Evolutionary conservation across 1,139 yeast species (phyloP), one percentile per base, ranked within the genome.

Genomic region (Candida dubliniensis): DNA sequence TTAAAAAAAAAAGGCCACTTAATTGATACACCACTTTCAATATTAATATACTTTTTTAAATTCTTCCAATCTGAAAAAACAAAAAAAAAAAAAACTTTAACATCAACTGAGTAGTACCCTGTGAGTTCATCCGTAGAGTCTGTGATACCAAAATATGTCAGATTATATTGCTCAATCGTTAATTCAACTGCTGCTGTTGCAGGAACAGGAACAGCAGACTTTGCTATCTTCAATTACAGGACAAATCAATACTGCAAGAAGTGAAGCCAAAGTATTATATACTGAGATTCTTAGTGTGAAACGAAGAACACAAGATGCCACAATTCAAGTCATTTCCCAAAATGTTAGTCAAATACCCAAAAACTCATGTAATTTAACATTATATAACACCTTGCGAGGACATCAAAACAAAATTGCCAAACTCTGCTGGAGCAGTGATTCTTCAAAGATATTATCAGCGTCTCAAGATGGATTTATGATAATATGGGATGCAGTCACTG

Each of bases 401-500:
- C 97, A 90, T 60, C 80, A 77, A 51, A 85, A 83, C 55, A 88
- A 90, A 59, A 77, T 90, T 18, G 76, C 83, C 13, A 81, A 81
- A 49, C 69, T 87, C 51, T 73, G 80, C 43, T 87, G 96, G 93
- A 76, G 83, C 41, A 59, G 69, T 0, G 84, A 86, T 55, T 79
- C 87, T 12, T 63, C 68, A 34, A 74, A 71, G 35, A 59, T 91
- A 2, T 66, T 89, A 9, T 81, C 90, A 36, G 89, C 90, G 0
- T 83, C 95, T 30, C 96, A 88, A 59, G 97, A 91, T 63, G 96
- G 96, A 2, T 86, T 80, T 57, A 74, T 89, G 71, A 73, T 91
- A 39, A 64, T 89, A 27, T 91, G 97, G 97, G 93, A 90, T 60
- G 76, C 90, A 0, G 69, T 77, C 2, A 79, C 88, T 0, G 93